Percentiles rank a stretch among this genome's conserved stretches.
Conservation (phyloP, 2,329 filamentous ascomycete species). For the Penicillium sp. region DNA sequence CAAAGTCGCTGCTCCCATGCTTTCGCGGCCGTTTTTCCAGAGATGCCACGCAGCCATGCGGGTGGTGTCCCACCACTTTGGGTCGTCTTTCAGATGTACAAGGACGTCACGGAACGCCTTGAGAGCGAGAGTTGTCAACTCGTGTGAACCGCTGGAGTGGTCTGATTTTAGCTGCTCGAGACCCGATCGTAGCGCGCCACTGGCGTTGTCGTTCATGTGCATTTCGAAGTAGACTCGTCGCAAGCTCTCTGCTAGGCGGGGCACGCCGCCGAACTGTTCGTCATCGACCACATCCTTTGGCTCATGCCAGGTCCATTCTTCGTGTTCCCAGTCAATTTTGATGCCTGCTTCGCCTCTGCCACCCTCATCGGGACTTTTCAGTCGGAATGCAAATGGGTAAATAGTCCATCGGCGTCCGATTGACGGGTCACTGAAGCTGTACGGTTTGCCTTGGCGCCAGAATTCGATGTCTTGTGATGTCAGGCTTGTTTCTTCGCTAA, state of each 20-base stretch:
- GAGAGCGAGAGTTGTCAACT: conserved; percentile 60
- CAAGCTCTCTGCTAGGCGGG: conserved; percentile 60
- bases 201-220: conserved; percentile 52
- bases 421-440: conserved; percentile 56
- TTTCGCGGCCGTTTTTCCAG: conserved; percentile 66
- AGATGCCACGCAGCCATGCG: conserved; percentile 64
- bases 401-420: conserved; percentile 63
- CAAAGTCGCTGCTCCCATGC: conserved; percentile 65
- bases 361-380: conserved; percentile 42
- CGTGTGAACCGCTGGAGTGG: conserved; percentile 60
- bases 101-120: conserved; percentile 52
- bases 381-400: conserved; percentile 60
- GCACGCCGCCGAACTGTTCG: conserved; percentile 56
- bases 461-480: conserved; percentile 51
- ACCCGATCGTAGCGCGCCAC: conserved; percentile 48
- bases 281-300: conserved; percentile 54
- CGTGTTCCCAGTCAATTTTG: conserved; percentile 64
- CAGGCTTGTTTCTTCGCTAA: conserved; percentile 64
- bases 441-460: conserved; percentile 61
- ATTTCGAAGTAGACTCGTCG: conserved; percentile 62
- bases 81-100: conserved; percentile 22
- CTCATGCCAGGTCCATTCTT: conserved; percentile 60
- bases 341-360: conserved; percentile 51
- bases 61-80: conserved; percentile 58
- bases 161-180: conserved; percentile 57